A percentile compares a stretch with the other conserved stretches of the same genome.
These are phyloP conservation scores for Globisporangium perplexum DNA, from an alignment of 352 stramenopile genomes.

Conservation along the genomic window DNA sequence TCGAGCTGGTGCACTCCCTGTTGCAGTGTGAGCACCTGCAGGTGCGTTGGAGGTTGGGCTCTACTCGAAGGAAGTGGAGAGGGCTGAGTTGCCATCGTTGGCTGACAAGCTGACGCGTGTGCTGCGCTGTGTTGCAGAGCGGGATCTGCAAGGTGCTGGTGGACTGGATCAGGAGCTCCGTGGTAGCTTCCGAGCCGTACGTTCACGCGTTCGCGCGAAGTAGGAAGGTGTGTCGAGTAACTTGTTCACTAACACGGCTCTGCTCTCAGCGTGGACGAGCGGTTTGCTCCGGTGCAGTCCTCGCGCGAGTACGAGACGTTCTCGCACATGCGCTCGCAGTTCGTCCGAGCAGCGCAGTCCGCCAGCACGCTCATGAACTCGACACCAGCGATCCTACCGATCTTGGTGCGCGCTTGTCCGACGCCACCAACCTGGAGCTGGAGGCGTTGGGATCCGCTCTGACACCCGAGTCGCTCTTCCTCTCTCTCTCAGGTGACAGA, in stretches of 20 bases:
- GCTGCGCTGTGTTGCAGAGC: not conserved
- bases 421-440: not conserved
- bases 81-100: too few relatives aligned
- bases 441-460: not conserved
- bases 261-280: slow-evolving; percentile 22
- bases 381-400: slow-evolving; percentile 25
- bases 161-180: slow-evolving; percentile 30
- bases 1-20: slow-evolving; percentile 51
- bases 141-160: slow-evolving; percentile 32
- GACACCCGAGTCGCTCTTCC: not conserved
- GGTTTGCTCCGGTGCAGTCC: slow-evolving; percentile 24
- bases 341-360: slow-evolving; percentile 39
- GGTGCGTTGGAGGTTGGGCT: slow-evolving; percentile 13
- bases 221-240: too few relatives aligned
- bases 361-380: slow-evolving; percentile 50
- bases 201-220: not conserved
- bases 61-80: too few relatives aligned
- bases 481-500: slow-evolving; percentile 21
- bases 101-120: not conserved
- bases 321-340: slow-evolving; percentile 40
- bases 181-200: slow-evolving; percentile 30
- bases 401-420: slow-evolving; percentile 23
- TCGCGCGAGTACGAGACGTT: slow-evolving; percentile 54
- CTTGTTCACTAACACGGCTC: not conserved
- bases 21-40: slow-evolving; percentile 29